Evolutionary conservation across 2,329 filamentous ascomycete genomes (phyloP).

Genomic region (Ophiostoma novo-ulmi): DNA sequence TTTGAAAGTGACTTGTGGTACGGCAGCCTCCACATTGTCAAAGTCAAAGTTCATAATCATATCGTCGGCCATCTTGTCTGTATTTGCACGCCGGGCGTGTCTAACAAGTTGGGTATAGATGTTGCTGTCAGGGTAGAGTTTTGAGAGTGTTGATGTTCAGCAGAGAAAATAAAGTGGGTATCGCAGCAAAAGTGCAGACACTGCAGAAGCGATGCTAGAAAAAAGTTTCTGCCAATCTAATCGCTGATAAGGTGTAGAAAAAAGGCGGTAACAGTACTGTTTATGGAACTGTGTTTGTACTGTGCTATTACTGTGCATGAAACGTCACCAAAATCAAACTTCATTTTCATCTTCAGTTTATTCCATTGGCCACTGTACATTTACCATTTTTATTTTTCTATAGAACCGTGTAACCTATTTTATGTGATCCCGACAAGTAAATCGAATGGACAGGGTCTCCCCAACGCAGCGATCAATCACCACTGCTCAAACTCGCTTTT

Average conservation of each 20-base stretch:
- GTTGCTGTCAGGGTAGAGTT: neutral
- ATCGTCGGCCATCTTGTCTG: conserved; percentile 73
- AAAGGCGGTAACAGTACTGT: conserved; percentile 18
- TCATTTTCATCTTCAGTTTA: neutral
- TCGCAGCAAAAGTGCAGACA: neutral
- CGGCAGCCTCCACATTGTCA: conserved; percentile 56
- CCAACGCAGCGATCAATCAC: neutral
- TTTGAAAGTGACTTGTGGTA: conserved; percentile 63
- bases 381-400: neutral
- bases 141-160: neutral
- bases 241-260: conserved; percentile 17
- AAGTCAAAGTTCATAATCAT: conserved; percentile 92
- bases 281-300: too few relatives aligned
- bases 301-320: neutral
- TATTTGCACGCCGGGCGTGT: neutral
- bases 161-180: conserved; percentile 12
- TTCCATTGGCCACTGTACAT: neutral
- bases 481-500: neutral
- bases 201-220: conserved; percentile 6
- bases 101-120: neutral
- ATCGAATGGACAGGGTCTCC: neutral
- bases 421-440: neutral
- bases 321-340: neutral
- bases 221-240: conserved; percentile 24
- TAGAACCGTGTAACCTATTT: too few relatives aligned